Percentiles rank a stretch among this genome's conserved stretches.
These are phyloP conservation scores for Colletotrichum shisoi DNA, from an alignment of 2,329 filamentous ascomycete species.

Conservation along the genomic window DNA sequence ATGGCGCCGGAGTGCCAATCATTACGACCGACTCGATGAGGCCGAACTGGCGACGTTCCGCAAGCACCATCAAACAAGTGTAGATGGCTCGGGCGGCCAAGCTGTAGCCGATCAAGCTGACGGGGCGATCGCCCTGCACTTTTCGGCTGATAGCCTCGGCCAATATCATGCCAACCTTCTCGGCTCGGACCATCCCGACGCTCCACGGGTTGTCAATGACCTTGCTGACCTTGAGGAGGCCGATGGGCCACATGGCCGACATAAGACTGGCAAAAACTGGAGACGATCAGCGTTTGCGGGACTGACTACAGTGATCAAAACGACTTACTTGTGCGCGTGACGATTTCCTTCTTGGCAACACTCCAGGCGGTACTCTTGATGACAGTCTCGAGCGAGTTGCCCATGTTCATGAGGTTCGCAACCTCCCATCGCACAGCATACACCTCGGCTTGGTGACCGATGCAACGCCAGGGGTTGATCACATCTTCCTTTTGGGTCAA, in stretches of 20 bases:
- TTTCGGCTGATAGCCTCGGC: constrained; percentile 84
- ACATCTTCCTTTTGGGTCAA: constrained; percentile 75
- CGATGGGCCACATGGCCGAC: constrained; percentile 67
- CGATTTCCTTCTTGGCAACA: constrained; percentile 65
- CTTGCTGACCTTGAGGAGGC: constrained; percentile 72
- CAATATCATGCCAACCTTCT: constrained; percentile 75
- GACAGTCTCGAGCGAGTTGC: constrained; percentile 77
- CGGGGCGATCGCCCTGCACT: constrained; percentile 80
- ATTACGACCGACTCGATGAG: constrained; percentile 85
- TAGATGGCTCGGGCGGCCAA: constrained; percentile 85
- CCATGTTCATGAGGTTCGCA: constrained; percentile 77
- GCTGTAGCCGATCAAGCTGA: constrained; percentile 83
- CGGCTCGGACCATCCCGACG: constrained; percentile 76
- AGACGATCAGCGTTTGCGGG: constrained; percentile 1
- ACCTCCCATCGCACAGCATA: constrained; percentile 88
- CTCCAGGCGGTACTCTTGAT: constrained; percentile 83
- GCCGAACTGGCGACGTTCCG: constrained; percentile 83
- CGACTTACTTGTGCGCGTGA: constrained; percentile 56
- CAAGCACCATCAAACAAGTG: constrained; percentile 79
- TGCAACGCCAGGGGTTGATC: constrained; percentile 77
- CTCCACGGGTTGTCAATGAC: constrained; percentile 85
- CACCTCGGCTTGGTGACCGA: constrained; percentile 76
- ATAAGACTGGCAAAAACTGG: constrained; percentile 65
- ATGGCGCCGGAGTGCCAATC: constrained; percentile 82
- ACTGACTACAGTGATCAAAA: not conserved